phyloP scores from a whole-genome alignment of 2,329 filamentous ascomycete species.

The Lasiodiplodia sp. region DNA sequence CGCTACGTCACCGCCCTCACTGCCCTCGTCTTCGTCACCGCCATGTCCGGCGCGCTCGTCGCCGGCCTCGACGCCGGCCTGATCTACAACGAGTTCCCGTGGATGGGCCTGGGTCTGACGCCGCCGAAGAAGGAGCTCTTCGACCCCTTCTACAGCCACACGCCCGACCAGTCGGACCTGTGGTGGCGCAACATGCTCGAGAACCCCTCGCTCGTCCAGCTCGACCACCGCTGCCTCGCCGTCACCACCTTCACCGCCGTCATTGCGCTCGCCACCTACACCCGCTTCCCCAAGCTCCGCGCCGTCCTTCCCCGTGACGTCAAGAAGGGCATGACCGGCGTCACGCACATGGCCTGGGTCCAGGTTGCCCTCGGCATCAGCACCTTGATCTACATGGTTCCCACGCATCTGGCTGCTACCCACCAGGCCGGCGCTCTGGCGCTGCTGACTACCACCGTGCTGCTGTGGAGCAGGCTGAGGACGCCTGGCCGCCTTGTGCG shows the following conservation, averaged over 20 bases:
- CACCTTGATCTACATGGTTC: slow-evolving; percentile 93
- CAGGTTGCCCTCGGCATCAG: slow-evolving; percentile 88
- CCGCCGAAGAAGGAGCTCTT: slow-evolving; percentile 86
- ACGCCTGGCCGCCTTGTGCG: slow-evolving; percentile 10
- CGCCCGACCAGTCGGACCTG: slow-evolving; percentile 78
- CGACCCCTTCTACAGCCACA: slow-evolving; percentile 83
- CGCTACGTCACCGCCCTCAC: slow-evolving; percentile 74
- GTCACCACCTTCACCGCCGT: slow-evolving; percentile 86
- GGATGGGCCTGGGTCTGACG: slow-evolving; percentile 84
- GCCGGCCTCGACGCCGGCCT: slow-evolving; percentile 94
- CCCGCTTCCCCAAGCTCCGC: slow-evolving; percentile 72
- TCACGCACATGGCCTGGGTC: slow-evolving; percentile 81
- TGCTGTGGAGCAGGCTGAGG: slow-evolving; percentile 26
- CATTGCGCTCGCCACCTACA: slow-evolving; percentile 80
- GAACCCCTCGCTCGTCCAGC: slow-evolving; percentile 93
- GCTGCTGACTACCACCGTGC: slow-evolving; percentile 66
- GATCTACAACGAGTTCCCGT: slow-evolving; percentile 99
- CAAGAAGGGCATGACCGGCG: slow-evolving; percentile 76
- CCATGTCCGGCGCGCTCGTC: slow-evolving; percentile 91
- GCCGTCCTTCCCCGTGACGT: slow-evolving; percentile 62
- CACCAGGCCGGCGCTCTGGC: slow-evolving; percentile 93
- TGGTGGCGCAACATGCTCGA: slow-evolving; percentile 98
- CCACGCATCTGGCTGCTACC: slow-evolving; percentile 82
- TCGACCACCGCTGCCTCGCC: slow-evolving; percentile 93
- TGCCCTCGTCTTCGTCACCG: slow-evolving; percentile 82